Evolutionary conservation across 257 asterid genomes (phyloP), one percentile per base, ranked within the genome.

Genomic region (Solanum dulcamara): DNA sequence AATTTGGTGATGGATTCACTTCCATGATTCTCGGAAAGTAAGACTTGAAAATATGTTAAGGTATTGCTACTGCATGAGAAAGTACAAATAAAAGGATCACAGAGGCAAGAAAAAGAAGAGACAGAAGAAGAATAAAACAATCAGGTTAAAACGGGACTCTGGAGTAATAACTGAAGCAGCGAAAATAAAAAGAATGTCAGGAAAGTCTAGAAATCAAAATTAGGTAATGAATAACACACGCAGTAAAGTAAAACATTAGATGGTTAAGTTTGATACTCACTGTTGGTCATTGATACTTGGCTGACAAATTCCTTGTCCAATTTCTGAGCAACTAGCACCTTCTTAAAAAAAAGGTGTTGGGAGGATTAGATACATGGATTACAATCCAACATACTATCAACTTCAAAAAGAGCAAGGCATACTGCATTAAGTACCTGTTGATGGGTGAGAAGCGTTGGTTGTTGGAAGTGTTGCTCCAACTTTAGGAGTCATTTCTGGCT

Each of bases 31-130:
- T 80, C 82, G 15, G 85, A 81, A 80, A 35, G 46, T 15, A 83
- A 81, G 84, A 72, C 85, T 88, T 86, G 89, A 60, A 38, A 70
- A 86, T 37, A 82, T n/a, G 68, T 48, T 24, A 26, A 26, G 26
- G 46, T 28, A 53, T 64, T 40, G 13, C 17, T 26, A 68, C 38
- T 44, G 68, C 85, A 67, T 32, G 32, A 5, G 40, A 14, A 22
- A 46, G 51, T n/a, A 30, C 18, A 13, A 79, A 53, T 53, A 80
- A 10, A 50, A 83, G 12, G 42, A 83, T 68, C 46, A 17, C 12
- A 7, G 4, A 24, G 12, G 62, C 81, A 35, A 71, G 17, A 35
- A 70, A 6, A 37, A n/a, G 24, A 28, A 62, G 40, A 81, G 30
- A 32, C 14, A 10, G 46, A 85, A 64, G 38, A 51, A 17, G 67